Evolutionary conservation across 768 basidiomycete species (phyloP).

Genomic region (Tephrocybe sp.): DNA sequence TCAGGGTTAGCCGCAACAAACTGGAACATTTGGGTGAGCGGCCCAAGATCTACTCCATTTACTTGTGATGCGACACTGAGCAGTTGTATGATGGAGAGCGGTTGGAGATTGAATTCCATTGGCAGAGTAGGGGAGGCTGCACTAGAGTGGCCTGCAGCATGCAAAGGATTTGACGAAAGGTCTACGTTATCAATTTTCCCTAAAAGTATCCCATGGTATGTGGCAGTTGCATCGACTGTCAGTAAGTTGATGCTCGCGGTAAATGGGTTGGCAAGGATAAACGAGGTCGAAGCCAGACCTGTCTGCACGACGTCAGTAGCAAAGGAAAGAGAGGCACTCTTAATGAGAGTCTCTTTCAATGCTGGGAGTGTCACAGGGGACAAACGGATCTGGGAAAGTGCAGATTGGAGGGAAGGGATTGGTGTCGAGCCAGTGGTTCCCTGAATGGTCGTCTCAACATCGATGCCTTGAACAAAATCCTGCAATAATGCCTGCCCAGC

Average conservation of each 20-base stretch:
- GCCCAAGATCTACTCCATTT: conserved; percentile 60
- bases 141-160: conserved; percentile 54
- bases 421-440: conserved; percentile 55
- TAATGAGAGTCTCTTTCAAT: conserved; percentile 59
- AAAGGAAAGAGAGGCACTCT: conserved; percentile 53
- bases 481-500: conserved; percentile 58
- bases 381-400: conserved; percentile 57
- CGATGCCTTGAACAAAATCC: conserved; percentile 65
- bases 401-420: conserved; percentile 57
- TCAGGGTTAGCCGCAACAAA: conserved; percentile 48
- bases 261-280: conserved; percentile 65
- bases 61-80: conserved; percentile 47
- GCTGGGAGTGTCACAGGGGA: conserved; percentile 65
- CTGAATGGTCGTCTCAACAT: conserved; percentile 51
- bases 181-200: conserved; percentile 59
- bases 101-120: conserved; percentile 63
- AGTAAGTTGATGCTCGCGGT: conserved; percentile 68
- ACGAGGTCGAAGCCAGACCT: conserved; percentile 54
- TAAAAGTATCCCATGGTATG: conserved; percentile 51
- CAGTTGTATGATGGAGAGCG: conserved; percentile 56
- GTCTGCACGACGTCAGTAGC: conserved; percentile 60
- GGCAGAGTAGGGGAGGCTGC: conserved; percentile 57
- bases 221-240: conserved; percentile 49
- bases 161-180: conserved; percentile 53
- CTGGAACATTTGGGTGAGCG: conserved; percentile 52